Conservation (phyloP, 73 alveolate genomes). For the Symbiodinium natans region DNA sequence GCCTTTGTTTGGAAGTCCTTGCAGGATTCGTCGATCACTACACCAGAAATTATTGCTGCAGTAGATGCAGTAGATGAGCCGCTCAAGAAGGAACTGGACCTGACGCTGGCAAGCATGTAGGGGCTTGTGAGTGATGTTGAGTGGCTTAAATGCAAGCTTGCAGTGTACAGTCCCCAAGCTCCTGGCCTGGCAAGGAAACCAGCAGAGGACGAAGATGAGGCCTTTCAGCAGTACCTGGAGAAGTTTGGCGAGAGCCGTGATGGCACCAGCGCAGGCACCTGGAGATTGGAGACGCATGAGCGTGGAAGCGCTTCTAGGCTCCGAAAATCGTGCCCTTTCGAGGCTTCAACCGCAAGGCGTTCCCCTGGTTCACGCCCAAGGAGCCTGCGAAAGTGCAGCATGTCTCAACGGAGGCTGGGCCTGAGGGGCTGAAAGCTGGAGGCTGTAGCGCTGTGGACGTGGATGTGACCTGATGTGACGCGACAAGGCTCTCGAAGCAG, state of each 20-base stretch:
- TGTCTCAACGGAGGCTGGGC: neutral
- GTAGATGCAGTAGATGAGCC: neutral
- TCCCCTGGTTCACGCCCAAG: neutral
- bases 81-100: neutral
- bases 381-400: neutral
- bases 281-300: neutral
- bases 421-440: neutral
- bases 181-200: too few species aligned
- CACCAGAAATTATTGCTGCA: neutral
- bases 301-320: neutral
- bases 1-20: neutral
- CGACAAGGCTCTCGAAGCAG: neutral
- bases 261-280: neutral
- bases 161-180: too few species aligned
- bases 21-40: neutral
- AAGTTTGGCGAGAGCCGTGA: neutral
- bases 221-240: constrained; percentile 3
- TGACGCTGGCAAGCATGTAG: neutral
- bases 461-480: neutral
- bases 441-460: neutral
- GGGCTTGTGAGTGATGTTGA: neutral
- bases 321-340: neutral
- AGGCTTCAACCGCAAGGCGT: constrained; percentile 18
- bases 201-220: neutral
- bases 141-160: neutral